Evolutionary conservation across 1,139 yeast genomes (phyloP).

Genomic region (Suhomyces terraborum): DNA sequence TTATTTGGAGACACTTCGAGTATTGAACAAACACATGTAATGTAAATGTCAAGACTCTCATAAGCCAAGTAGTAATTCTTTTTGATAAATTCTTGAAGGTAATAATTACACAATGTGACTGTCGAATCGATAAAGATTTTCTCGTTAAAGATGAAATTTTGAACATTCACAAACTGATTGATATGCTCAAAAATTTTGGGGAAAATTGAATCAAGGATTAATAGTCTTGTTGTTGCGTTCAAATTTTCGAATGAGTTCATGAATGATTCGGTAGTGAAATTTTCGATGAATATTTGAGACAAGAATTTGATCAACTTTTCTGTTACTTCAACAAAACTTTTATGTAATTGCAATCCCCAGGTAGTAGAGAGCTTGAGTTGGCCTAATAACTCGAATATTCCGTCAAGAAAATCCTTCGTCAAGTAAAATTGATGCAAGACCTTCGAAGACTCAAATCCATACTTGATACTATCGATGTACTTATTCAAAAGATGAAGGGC

Average conservation of each 20-base stretch:
- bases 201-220: slow-evolving; percentile 39
- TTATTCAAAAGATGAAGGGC: slow-evolving; percentile 39
- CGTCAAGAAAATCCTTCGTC: slow-evolving; percentile 41
- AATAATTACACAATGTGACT: slow-evolving; percentile 25
- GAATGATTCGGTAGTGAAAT: slow-evolving; percentile 23
- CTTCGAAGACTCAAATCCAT: slow-evolving; percentile 31
- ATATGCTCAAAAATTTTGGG: slow-evolving; percentile 42
- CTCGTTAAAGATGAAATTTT: slow-evolving; percentile 42
- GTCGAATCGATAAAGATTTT: slow-evolving; percentile 33
- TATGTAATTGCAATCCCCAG: slow-evolving; percentile 26
- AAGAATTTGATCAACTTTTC: slow-evolving; percentile 29
- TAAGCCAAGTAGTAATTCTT: slow-evolving; percentile 27
- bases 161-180: slow-evolving; percentile 35
- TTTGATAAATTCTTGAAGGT: slow-evolving; percentile 22
- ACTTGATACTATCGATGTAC: slow-evolving; percentile 33
- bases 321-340: slow-evolving; percentile 26
- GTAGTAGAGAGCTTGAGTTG: slow-evolving; percentile 32
- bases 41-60: slow-evolving; percentile 29
- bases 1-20: slow-evolving; percentile 28
- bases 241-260: slow-evolving; percentile 23
- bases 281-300: slow-evolving; percentile 37
- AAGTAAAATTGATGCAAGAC: slow-evolving; percentile 28
- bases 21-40: slow-evolving; percentile 35
- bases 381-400: slow-evolving; percentile 42
- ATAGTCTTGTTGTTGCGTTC: slow-evolving; percentile 28